Evolutionary conservation across 441 rosid genomes (phyloP), one percentile per base, ranked within the genome.

Genomic region (Jatropha multifida): DNA sequence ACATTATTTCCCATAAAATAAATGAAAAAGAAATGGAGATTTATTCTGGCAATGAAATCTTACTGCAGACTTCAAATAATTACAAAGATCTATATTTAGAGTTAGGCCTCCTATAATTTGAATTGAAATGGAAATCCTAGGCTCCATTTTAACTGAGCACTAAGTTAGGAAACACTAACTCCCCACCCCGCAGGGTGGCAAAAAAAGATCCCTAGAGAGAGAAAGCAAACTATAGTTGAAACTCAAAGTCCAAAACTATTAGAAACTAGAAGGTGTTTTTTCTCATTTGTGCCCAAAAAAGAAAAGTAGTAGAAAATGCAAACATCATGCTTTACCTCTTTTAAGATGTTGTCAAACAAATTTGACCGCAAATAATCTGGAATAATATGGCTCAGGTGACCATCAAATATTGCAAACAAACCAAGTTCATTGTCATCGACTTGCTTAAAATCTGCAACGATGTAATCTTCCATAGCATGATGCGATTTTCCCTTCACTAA

Each of bases 381-480:
- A 67, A 92, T 85, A 49, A 83, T 81, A 55, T 89, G 90, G 88
- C 99, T 90, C 17, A 92, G 79, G 79, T 94, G 99, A 54, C 99
- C 99, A 62, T 92, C 99, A 69, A 85, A 92, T 81, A 92, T 94
- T 2, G 97, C 99, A 73, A 94, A 94, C n/a, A 94, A 83, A 18
- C 99, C 97, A 60, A 94, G 96, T 81, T 94, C 99, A 51, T 85
- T 81, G 56, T 86, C 90, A 62, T 72, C 90, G n/a, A 91, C 88
- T 84, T 87, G 87, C 84, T 88, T 91, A 79, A 92, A 92, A 61
- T 91, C 82, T 4, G 97, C 90, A 69, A 89, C 89, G 23, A 88
- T 85, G 52, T 84, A 94, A 73, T 94, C 99, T 82, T 94, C 99
- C 99, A 94, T 94, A 74, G 87, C 84, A 74, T 85, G 97, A 13